Evolutionary conservation across 1,284 basidiomycete species (phyloP).

Genomic region (Ustilago lituana): DNA sequence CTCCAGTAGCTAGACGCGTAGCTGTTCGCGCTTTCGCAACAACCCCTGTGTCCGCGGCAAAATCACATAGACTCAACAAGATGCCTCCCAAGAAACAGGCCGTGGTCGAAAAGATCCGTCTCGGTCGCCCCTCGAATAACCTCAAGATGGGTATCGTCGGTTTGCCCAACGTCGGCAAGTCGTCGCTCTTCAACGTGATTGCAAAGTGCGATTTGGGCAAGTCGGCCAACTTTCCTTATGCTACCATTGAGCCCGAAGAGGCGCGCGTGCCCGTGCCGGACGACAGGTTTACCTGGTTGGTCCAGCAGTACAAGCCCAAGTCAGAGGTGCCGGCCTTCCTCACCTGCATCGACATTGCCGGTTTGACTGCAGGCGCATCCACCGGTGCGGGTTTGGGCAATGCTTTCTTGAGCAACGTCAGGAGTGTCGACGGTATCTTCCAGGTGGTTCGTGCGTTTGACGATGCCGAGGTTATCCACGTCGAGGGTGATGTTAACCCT

Average conservation of each 20-base stretch:
- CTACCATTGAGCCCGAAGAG: slow-evolving; percentile 76
- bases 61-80: slow-evolving; percentile 39
- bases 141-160: slow-evolving; percentile 67
- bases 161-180: slow-evolving; percentile 67
- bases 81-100: slow-evolving; percentile 63
- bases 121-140: slow-evolving; percentile 66
- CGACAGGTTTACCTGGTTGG: slow-evolving; percentile 92
- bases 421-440: slow-evolving; percentile 99
- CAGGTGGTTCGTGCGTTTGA: slow-evolving; percentile 98
- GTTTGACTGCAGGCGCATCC: slow-evolving; percentile 93
- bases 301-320: slow-evolving; percentile 86
- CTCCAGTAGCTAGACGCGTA: slow-evolving; percentile 2
- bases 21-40: slow-evolving; percentile 28
- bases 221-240: slow-evolving; percentile 98
- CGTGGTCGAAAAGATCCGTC: slow-evolving; percentile 57
- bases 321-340: slow-evolving; percentile 91
- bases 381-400: slow-evolving; percentile 98
- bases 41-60: slow-evolving; percentile 24
- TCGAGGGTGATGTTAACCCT: slow-evolving; percentile 97
- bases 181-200: slow-evolving; percentile 77
- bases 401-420: slow-evolving; percentile 95
- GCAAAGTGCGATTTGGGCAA: slow-evolving; percentile 90
- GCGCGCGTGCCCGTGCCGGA: slow-evolving; percentile 98
- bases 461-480: slow-evolving; percentile 98
- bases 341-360: slow-evolving; percentile 98